Percentiles rank a stretch among this genome's conserved stretches.
phyloP scores from a whole-genome alignment of 2,329 filamentous ascomycete species.

The Periconia sp. region DNA sequence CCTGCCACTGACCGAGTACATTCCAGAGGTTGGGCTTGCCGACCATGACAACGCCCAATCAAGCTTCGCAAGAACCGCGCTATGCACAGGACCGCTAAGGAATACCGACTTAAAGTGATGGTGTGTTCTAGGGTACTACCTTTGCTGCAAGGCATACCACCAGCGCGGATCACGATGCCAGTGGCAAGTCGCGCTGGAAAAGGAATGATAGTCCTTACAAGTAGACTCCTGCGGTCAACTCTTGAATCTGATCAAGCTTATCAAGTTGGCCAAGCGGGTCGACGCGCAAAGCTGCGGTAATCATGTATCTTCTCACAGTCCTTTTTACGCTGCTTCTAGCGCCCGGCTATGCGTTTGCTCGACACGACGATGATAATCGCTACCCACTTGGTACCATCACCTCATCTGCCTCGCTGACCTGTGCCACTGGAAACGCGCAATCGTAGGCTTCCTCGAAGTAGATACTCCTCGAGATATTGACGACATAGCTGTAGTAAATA shows the following conservation, averaged over 20 bases:
- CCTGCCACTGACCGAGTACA: neutral
- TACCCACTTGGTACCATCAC: slow-evolving; percentile 9
- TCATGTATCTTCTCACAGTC: slow-evolving; percentile 8
- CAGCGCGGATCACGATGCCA: too few relatives aligned
- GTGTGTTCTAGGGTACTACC: too few relatives aligned
- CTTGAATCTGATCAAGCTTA: too few relatives aligned
- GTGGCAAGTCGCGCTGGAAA: too few relatives aligned
- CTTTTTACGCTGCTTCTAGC: slow-evolving; percentile 9
- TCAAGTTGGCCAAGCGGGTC: neutral
- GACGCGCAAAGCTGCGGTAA: neutral
- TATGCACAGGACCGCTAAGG: too few relatives aligned
- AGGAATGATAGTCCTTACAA: too few relatives aligned
- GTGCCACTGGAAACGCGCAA: slow-evolving; percentile 11
- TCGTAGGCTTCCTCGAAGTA: slow-evolving; percentile 9
- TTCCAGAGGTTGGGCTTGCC: neutral
- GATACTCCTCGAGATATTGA: neutral
- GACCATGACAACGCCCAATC: too few relatives aligned
- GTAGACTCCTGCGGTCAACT: too few relatives aligned
- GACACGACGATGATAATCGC: slow-evolving; percentile 1
- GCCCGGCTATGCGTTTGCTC: slow-evolving; percentile 3
- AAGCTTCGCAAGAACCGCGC: too few relatives aligned
- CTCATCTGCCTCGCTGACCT: slow-evolving; percentile 13
- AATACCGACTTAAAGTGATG: too few relatives aligned
- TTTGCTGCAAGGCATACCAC: too few relatives aligned
- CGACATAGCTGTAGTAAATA: slow-evolving; percentile 15